phyloP scores from a whole-genome alignment of 805 yeast species.

The Starmera quercuum region DNA sequence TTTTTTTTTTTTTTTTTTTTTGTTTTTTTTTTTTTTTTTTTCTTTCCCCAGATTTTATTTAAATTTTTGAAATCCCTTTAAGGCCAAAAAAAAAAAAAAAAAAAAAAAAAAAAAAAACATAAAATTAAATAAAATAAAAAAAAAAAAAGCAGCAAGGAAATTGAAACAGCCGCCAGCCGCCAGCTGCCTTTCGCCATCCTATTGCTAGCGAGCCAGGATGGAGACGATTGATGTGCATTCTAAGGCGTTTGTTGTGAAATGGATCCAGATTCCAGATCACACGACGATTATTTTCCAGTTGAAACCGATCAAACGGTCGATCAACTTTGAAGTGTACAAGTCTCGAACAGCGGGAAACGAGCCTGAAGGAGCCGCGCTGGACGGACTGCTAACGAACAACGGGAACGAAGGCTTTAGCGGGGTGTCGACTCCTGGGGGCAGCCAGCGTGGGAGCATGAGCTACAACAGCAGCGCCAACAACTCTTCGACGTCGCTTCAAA shows the following conservation, averaged over 20 bases:
- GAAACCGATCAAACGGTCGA: slow-evolving; percentile 65
- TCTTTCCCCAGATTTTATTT: too few relatives aligned
- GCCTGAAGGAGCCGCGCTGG: slow-evolving; percentile 1
- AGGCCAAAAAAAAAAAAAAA: too few relatives aligned
- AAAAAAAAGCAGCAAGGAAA: too few relatives aligned
- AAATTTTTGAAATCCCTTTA: too few relatives aligned
- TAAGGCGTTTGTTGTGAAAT: slow-evolving; percentile 81
- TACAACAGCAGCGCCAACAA: slow-evolving; percentile 3
- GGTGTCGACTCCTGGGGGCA: slow-evolving; percentile 21
- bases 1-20: too few relatives aligned
- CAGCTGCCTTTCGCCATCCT: too few relatives aligned
- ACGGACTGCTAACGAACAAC: background rate
- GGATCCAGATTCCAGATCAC: slow-evolving; percentile 75
- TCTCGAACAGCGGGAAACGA: slow-evolving; percentile 5
- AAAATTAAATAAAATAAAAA: too few relatives aligned
- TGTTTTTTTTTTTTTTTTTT: too few relatives aligned
- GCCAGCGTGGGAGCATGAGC: slow-evolving; percentile 1
- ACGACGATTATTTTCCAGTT: slow-evolving; percentile 70
- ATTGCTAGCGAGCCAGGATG: slow-evolving; percentile 49
- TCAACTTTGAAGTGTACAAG: slow-evolving; percentile 32
- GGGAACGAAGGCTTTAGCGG: slow-evolving; percentile 5
- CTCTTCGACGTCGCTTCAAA: slow-evolving; percentile 16
- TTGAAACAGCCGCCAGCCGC: too few relatives aligned
- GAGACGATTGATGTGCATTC: slow-evolving; percentile 89
- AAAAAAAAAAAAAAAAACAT: too few relatives aligned